Evolutionary conservation across 768 basidiomycete genomes (phyloP).

Genomic region (Mycena polygramma): DNA sequence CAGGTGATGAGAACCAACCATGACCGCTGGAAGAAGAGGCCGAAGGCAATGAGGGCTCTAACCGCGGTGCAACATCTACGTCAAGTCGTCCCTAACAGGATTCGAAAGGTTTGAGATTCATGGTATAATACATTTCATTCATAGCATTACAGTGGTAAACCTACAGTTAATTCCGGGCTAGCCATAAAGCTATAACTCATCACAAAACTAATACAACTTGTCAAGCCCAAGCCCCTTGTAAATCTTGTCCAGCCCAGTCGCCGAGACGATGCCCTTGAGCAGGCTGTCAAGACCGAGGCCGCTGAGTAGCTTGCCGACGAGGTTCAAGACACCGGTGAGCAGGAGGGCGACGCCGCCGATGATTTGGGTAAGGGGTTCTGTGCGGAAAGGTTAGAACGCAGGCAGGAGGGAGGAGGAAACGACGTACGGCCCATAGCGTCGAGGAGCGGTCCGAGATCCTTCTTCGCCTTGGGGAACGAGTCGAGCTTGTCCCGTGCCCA

Average conservation of each 20-base stretch:
- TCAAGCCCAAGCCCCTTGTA: slow-evolving; percentile 50
- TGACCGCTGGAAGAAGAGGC: too few species aligned
- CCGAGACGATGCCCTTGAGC: slow-evolving; percentile 49
- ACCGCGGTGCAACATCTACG: too few species aligned
- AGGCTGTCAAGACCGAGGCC: slow-evolving; percentile 50
- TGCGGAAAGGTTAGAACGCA: not conserved
- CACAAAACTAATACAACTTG: not conserved
- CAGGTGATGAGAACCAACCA: too few species aligned
- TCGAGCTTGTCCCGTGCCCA: slow-evolving; percentile 54
- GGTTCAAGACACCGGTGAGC: slow-evolving; percentile 51
- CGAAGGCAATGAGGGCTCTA: too few species aligned
- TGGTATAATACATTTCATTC: too few species aligned
- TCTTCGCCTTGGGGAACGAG: slow-evolving; percentile 54
- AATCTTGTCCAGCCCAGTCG: slow-evolving; percentile 51
- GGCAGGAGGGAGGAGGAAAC: not conserved
- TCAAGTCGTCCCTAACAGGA: too few species aligned
- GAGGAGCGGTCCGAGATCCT: slow-evolving; percentile 52
- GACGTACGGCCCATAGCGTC: slow-evolving; percentile 53
- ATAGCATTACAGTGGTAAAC: too few species aligned
- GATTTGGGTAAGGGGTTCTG: slow-evolving; percentile 54
- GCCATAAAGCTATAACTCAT: too few species aligned
- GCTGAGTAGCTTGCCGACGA: slow-evolving; percentile 50
- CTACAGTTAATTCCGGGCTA: too few species aligned
- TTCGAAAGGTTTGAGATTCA: too few species aligned
- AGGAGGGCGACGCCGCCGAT: slow-evolving; percentile 54